Conservation (phyloP, 2,329 filamentous ascomycete species). For the Cordyceps cicadae region DNA sequence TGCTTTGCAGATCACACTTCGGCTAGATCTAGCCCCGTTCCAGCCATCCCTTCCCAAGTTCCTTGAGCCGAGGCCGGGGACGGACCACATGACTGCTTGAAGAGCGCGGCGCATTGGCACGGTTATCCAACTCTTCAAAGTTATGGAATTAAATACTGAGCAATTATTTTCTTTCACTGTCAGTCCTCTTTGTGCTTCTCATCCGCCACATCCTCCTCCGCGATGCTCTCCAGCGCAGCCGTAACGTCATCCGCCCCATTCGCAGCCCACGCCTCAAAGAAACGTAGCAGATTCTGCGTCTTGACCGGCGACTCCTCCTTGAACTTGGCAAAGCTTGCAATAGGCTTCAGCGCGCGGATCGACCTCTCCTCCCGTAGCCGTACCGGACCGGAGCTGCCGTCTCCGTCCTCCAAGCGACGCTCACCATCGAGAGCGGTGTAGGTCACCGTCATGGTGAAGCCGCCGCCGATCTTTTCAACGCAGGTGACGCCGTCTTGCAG, state of each 20-base stretch:
- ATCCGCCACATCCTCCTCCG: neutral
- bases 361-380: neutral
- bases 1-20: too few species aligned
- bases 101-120: too few species aligned
- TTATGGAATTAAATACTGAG: too few species aligned
- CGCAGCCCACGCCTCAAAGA: neutral
- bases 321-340: neutral
- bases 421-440: neutral
- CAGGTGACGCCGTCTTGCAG: neutral
- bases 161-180: too few species aligned
- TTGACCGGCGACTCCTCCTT: neutral
- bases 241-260: neutral
- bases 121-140: too few species aligned
- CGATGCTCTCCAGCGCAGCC: neutral
- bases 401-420: too few species aligned
- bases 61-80: too few species aligned
- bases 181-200: neutral
- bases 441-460: conserved; percentile 6
- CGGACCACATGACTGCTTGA: too few species aligned
- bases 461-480: neutral
- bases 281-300: neutral
- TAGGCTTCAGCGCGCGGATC: neutral
- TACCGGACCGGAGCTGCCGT: neutral
- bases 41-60: too few species aligned
- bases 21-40: too few species aligned